Conservation (phyloP, 2,329 filamentous ascomycete species). For the Arthrobotrys entomopaga region DNA sequence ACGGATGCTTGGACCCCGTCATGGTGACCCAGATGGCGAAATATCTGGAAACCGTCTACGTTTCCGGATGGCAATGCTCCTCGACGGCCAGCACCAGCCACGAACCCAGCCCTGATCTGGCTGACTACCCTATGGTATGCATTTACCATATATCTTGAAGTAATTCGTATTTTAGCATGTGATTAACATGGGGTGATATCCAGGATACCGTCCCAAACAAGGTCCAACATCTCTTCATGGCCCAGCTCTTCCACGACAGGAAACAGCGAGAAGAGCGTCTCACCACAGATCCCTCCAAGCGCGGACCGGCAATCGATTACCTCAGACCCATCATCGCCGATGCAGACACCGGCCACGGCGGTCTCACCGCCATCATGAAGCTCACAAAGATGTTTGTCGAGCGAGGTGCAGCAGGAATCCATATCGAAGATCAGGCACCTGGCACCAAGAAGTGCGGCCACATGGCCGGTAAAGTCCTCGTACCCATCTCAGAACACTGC, state of each 20-base stretch:
- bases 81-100: constrained; percentile 94
- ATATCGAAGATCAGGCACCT: constrained; percentile 98
- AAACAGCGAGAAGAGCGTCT: constrained; percentile 97
- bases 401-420: constrained; percentile 94
- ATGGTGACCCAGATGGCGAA: constrained; percentile 99
- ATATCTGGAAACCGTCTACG: constrained; percentile 97
- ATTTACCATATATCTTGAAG: constrained; percentile 8
- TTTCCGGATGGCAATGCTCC: constrained; percentile 98
- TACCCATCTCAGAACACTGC: constrained; percentile 97
- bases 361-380: constrained; percentile 99
- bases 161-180: constrained; percentile 6
- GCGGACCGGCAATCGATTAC: constrained; percentile 83
- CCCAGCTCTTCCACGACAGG: constrained; percentile 98
- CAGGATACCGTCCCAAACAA: constrained; percentile 98
- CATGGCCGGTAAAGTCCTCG: constrained; percentile 98
- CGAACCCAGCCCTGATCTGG: constrained; percentile 96
- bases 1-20: constrained; percentile 95
- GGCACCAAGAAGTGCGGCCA: constrained; percentile 99
- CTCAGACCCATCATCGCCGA: constrained; percentile 95
- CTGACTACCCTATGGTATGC: constrained; percentile 91
- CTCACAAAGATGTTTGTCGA: constrained; percentile 97
- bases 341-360: constrained; percentile 95
- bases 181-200: constrained; percentile 43
- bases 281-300: constrained; percentile 76
- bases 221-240: constrained; percentile 96